Evolutionary conservation across 176 grass and related monocot genomes (phyloP).

Genomic region (Cenchrus americanus): DNA sequence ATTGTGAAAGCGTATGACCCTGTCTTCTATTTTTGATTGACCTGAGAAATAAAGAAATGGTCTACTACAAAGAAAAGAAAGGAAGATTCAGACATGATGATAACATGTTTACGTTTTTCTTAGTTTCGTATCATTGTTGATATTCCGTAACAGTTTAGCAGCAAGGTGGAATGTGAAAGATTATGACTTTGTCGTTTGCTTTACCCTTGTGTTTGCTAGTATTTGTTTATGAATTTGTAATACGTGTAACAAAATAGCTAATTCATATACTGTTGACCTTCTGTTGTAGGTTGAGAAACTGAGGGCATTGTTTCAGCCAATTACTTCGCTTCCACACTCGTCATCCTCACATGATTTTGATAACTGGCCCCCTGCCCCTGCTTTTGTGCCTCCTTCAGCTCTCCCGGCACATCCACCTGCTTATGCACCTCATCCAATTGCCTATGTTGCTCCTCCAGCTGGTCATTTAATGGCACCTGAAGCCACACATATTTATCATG

Average conservation of each 20-base stretch:
- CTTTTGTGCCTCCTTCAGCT: background rate
- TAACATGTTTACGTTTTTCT: background rate
- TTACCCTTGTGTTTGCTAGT: background rate
- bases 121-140: background rate
- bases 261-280: slow-evolving; percentile 15
- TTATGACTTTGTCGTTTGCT: background rate
- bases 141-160: slow-evolving; percentile 7
- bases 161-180: slow-evolving; percentile 10
- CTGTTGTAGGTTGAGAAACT: slow-evolving; percentile 62
- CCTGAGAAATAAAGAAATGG: background rate
- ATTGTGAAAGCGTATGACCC: background rate
- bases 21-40: background rate
- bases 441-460: slow-evolving; percentile 17
- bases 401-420: slow-evolving; percentile 11
- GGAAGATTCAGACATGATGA: background rate
- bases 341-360: slow-evolving; percentile 1
- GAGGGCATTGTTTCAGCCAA: slow-evolving; percentile 51
- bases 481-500: background rate
- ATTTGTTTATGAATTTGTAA: slow-evolving; percentile 12
- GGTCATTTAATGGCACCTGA: slow-evolving; percentile 6
- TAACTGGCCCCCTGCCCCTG: slow-evolving; percentile 20
- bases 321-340: slow-evolving; percentile 37
- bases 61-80: background rate
- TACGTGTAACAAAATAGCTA: background rate
- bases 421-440: slow-evolving; percentile 32